Base-by-base conservation (phyloP, 2,329 filamentous ascomycete species). In the Orbilia oligospora region DNA sequence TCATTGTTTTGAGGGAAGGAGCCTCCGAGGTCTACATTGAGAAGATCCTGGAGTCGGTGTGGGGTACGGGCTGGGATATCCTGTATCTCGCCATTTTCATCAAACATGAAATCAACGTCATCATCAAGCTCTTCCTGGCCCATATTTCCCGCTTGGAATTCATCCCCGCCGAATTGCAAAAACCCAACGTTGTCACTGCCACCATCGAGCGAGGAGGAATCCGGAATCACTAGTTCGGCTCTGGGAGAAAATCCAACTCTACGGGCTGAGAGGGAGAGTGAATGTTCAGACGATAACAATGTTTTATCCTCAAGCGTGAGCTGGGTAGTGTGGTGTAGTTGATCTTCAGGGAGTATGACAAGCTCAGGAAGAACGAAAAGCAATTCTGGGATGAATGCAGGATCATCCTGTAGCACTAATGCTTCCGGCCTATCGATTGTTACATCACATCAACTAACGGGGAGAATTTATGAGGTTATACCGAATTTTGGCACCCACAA, bases 321-420 rank as follows among this genome's bases (percentile, higher is more conserved):
- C 22, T 71, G 73, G 6, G 73, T 77, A 16, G 67, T 55, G 20
- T 69, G 22, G 36, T 71, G 36, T 14, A 77, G n/a, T 30, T 53
- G 67, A 6, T 77, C 73, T n/a, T 71, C 67, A 20, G 67, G 72
- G 12, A 77, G 16, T 6, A 18, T 8, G 30, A 10, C 8, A 51
- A 44, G 16, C 18, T 71, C 51, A 5, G 61, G 67, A 22, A 71
- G 36, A 20, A 64, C 46, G 46, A 67, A 77, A 12, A 51, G 27
- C 5, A 80, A 33, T 36, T 91, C 89, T 0, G 91, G 90, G 9
- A 92, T 85, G 83, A 98, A 97, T 49, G 89, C 88, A 0, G 94
- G 93, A 82, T 98, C 95, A 82, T 98, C 93, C 68, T 89, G 87
- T 1, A 98, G 87, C 2, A 93, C 86, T 12, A 77, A 41, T 12